Evolutionary conservation across 2,329 filamentous ascomycete species (phyloP).

Genomic region (Ascochyta pisi): DNA sequence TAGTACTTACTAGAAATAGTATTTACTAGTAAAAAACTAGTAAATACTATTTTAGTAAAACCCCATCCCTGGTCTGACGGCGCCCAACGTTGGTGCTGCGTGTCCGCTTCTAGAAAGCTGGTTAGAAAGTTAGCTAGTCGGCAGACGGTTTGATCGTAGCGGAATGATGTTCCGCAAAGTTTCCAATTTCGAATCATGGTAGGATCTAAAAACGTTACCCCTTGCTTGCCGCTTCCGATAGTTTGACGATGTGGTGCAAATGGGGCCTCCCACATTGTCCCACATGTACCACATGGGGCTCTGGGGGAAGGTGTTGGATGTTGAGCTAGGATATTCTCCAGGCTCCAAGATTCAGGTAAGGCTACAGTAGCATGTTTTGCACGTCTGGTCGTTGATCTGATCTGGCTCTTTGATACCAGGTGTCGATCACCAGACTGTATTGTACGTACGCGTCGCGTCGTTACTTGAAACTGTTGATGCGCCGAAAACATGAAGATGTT

Average conservation of each 20-base stretch:
- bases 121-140: background rate
- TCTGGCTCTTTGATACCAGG: background rate
- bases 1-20: no score
- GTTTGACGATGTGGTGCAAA: slow-evolving; percentile 13
- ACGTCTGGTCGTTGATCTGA: slow-evolving; percentile 1
- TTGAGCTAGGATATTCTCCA: background rate
- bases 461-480: slow-evolving; percentile 7
- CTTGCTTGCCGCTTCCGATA: background rate
- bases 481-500: background rate
- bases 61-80: background rate
- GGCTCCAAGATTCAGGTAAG: background rate
- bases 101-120: background rate
- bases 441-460: slow-evolving; percentile 6
- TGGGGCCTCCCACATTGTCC: slow-evolving; percentile 4
- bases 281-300: slow-evolving; percentile 12
- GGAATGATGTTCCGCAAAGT: slow-evolving; percentile 1
- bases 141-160: background rate
- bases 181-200: background rate
- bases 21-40: no score
- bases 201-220: background rate
- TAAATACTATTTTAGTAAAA: no score
- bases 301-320: background rate
- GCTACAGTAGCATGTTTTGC: background rate
- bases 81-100: background rate
- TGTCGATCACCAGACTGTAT: slow-evolving; percentile 3